Evolutionary conservation across 2,329 filamentous ascomycete species (phyloP).

Genomic region (Graphilbum sp.): DNA sequence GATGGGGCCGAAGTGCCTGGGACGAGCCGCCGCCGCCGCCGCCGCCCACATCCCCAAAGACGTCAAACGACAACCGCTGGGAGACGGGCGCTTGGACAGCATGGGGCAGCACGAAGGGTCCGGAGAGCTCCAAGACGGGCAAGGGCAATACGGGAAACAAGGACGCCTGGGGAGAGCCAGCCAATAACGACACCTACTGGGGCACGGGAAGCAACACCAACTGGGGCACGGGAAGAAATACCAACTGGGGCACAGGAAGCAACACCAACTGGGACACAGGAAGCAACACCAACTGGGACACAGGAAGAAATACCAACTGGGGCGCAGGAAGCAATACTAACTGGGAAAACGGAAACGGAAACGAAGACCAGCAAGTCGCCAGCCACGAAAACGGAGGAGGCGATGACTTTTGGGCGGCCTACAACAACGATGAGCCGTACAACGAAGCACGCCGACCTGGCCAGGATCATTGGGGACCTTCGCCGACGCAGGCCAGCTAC

Average conservation of each 20-base stretch:
- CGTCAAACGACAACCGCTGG: not conserved
- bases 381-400: not conserved
- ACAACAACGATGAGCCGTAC: not conserved
- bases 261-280: not conserved
- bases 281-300: too few species aligned
- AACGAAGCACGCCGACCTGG: not conserved
- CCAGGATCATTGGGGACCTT: too few species aligned
- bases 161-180: conserved; percentile 4
- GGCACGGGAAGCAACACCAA: conserved; percentile 1
- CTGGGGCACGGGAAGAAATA: not conserved
- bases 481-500: too few species aligned
- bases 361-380: not conserved
- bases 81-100: not conserved
- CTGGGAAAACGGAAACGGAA: not conserved
- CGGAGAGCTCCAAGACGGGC: not conserved
- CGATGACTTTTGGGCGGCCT: not conserved
- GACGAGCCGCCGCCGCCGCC: not conserved
- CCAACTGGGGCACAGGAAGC: conserved; percentile 2
- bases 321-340: conserved; percentile 1
- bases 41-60: not conserved
- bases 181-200: conserved; percentile 5
- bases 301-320: conserved; percentile 1
- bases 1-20: conserved; percentile 7
- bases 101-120: not conserved
- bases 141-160: conserved; percentile 2